Percentiles rank a stretch among this genome's conserved stretches.
phyloP scores from a whole-genome alignment of 192 early-diverging fungal species.

The Linnemannia zychae region DNA sequence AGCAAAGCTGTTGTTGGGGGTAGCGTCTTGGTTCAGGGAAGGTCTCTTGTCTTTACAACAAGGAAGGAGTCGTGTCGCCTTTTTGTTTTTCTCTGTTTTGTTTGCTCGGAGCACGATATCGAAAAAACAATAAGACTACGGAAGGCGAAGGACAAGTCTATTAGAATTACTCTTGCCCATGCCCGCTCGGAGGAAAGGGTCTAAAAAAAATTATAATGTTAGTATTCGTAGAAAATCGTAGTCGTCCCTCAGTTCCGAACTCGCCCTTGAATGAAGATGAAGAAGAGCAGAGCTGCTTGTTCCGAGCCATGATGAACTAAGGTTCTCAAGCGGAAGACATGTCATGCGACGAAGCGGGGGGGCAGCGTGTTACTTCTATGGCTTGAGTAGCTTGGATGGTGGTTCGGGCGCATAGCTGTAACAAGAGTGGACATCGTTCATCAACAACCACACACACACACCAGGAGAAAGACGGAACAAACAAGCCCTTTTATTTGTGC shows the following conservation, averaged over 20 bases:
- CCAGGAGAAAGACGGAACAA: background rate
- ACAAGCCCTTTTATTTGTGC: background rate
- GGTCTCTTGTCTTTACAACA: background rate
- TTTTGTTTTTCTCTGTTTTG: background rate
- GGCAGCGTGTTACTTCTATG: background rate
- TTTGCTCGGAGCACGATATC: background rate
- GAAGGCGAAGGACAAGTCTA: background rate
- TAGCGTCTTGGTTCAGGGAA: background rate
- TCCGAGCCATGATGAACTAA: background rate
- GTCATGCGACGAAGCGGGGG: background rate
- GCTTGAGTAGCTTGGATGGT: background rate
- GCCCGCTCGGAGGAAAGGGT: background rate
- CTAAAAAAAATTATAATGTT: background rate
- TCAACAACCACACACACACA: background rate
- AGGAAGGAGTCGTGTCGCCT: background rate
- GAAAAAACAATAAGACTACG: background rate
- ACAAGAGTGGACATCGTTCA: background rate
- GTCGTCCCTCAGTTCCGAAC: background rate
- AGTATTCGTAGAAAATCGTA: background rate
- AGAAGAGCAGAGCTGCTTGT: background rate
- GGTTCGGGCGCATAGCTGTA: background rate
- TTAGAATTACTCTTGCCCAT: background rate
- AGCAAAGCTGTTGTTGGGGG: slow-evolving; percentile 3
- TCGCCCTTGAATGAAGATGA: background rate
- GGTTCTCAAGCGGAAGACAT: background rate